A percentile compares a stretch with the other conserved stretches of the same genome.
These are phyloP conservation scores for Tripterygium wilfordii DNA, from an alignment of 177 flowering plant genomes.

Conservation along the genomic window DNA sequence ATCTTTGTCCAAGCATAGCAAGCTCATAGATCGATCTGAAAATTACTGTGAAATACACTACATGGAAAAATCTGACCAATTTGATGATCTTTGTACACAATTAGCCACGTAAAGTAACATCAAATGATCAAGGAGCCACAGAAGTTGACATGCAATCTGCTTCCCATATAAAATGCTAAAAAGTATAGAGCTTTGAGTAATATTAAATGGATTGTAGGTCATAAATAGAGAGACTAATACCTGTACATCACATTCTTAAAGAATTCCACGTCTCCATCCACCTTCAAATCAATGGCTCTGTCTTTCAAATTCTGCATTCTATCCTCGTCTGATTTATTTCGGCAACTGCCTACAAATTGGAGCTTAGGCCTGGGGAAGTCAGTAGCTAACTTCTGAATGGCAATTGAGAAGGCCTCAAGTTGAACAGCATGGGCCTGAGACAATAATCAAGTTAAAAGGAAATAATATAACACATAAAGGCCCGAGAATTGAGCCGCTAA, in stretches of 20 bases:
- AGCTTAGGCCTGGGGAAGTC: conserved; percentile 69
- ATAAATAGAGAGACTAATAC: too few species aligned
- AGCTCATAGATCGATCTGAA: too few species aligned
- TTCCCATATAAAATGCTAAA: too few species aligned
- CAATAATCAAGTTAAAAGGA: conserved; percentile 9
- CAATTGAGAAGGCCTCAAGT: conserved; percentile 85
- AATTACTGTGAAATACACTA: too few species aligned
- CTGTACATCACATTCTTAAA: conserved; percentile 75
- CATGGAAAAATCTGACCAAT: too few species aligned
- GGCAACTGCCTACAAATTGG: conserved; percentile 93
- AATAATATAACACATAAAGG: conserved; percentile 2
- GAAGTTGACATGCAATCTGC: too few species aligned
- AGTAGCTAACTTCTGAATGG: conserved; percentile 40
- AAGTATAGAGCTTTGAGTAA: too few species aligned
- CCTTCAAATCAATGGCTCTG: conserved; percentile 48
- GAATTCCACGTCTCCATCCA: conserved; percentile 76
- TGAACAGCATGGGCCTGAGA: conserved; percentile 82
- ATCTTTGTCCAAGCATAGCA: too few species aligned
- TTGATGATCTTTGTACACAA: too few species aligned
- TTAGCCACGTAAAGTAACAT: too few species aligned
- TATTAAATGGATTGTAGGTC: too few species aligned
- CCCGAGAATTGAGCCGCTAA: conserved; percentile 12
- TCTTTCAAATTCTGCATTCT: conserved; percentile 73
- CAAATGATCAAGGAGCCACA: too few species aligned
- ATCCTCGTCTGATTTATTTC: conserved; percentile 73